Base-by-base conservation (phyloP, 1,139 yeast genomes). In the Ogataea hybrid region DNA sequence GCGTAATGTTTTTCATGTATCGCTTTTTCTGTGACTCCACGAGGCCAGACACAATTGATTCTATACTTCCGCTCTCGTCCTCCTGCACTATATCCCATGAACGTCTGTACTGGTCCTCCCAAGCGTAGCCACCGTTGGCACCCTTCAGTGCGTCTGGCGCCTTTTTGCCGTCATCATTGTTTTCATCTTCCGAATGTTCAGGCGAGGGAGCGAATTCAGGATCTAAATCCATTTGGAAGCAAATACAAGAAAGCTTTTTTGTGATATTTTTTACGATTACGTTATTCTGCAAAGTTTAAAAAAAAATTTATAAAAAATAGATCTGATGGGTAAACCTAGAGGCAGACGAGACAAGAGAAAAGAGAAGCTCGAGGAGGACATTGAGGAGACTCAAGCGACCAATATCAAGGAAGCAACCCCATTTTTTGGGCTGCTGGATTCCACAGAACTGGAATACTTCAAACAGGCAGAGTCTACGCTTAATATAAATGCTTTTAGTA, bases 31-130 rank as follows among this genome's bases (percentile, higher is more conserved):
- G 74, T 17, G 82, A 81, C 55, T 90, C 97, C 3, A 89, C 82
- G 58, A 92, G 71, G 10, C 87, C 88, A 32, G 89, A 89, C 23
- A 90, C 92, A 30, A 88, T 77, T 1, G 86, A 80, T 35, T 90
- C 96, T 50, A 92, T 68, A 41, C 92, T 80, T 6, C 95, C 88
- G 25, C 81, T 84, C 38, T 80, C 92, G 57, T 88, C 96, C 55
- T 86, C 95, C 58, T 88, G 89, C 7, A 92, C 97, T 23, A 90
- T 80, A 69, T 92, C 98, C 99, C 99, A 92, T 47, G 95, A 81
- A 52, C 97, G 72, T 57, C 90, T 92, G 61, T 87, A 87, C 59
- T 88, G 94, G 61, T 90, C 98, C 70, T 92, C 98, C 99, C 99
- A 92, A 0, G 97, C 75, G 62, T 92, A 92, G 3, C 92, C 95